A percentile compares a stretch with the other conserved stretches of the same genome.
Evolutionary conservation across 2,329 filamentous ascomycete species (phyloP).

Genomic region (Tolypocladium cylindrosporum): DNA sequence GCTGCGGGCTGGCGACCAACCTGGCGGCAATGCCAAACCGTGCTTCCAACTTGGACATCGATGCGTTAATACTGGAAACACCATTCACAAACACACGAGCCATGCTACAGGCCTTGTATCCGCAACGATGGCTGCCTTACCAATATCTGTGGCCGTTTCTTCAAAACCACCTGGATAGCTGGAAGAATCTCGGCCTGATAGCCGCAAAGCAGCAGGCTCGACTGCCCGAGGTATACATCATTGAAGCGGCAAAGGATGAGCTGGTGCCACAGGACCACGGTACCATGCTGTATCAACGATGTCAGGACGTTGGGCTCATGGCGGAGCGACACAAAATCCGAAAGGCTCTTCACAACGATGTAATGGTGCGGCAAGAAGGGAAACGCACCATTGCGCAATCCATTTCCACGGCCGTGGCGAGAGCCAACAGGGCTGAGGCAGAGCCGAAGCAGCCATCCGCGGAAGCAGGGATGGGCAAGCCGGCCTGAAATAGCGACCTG

Average conservation of each 20-base stretch:
- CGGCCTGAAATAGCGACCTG: neutral
- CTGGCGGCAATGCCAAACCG: constrained; percentile 31
- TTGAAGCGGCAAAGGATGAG: constrained; percentile 49
- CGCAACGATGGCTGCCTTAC: constrained; percentile 73
- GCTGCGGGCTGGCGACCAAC: constrained; percentile 59
- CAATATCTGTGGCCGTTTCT: constrained; percentile 65
- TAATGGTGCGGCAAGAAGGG: constrained; percentile 36
- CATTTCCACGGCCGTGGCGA: constrained; percentile 17
- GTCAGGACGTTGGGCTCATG: constrained; percentile 34
- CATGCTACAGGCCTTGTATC: constrained; percentile 65
- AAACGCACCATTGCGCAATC: constrained; percentile 33
- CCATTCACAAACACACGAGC: constrained; percentile 61
- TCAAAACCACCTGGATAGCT: constrained; percentile 50
- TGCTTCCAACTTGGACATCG: constrained; percentile 27
- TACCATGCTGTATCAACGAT: constrained; percentile 33
- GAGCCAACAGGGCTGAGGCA: constrained; percentile 1
- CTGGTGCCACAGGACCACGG: constrained; percentile 44
- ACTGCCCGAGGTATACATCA: constrained; percentile 33
- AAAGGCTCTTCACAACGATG: constrained; percentile 47
- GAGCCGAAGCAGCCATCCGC: neutral
- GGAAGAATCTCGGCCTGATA: constrained; percentile 37
- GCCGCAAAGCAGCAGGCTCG: constrained; percentile 12
- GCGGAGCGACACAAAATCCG: constrained; percentile 33
- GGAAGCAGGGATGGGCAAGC: neutral
- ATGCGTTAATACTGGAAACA: constrained; percentile 59